Conservation (phyloP, 2,329 filamentous ascomycete genomes). For the Fusarium sp. region DNA sequence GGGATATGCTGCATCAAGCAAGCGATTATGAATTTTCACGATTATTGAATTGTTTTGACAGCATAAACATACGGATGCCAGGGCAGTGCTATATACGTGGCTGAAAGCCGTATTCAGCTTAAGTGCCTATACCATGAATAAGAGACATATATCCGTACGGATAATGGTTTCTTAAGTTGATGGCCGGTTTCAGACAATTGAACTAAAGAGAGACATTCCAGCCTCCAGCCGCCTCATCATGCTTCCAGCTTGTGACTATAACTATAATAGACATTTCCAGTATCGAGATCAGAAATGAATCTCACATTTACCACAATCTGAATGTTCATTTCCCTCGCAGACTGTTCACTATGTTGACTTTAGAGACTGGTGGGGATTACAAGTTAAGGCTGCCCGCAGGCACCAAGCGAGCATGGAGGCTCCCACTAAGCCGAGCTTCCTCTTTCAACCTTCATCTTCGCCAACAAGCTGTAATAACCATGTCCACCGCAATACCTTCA, state of each 20-base stretch:
- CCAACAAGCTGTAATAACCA: slow-evolving; percentile 43
- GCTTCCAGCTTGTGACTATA: not conserved
- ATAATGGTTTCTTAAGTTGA: slow-evolving; percentile 18
- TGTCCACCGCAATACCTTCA: slow-evolving; percentile 74
- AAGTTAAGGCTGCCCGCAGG: slow-evolving; percentile 21
- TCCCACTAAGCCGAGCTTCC: slow-evolving; percentile 30
- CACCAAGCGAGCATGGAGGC: slow-evolving; percentile 30
- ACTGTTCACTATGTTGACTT: slow-evolving; percentile 15
- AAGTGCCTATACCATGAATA: not conserved
- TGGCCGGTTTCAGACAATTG: slow-evolving; percentile 32
- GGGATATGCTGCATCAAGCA: slow-evolving; percentile 3
- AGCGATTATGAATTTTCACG: slow-evolving; percentile 9
- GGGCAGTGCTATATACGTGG: not conserved
- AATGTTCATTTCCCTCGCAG: not conserved
- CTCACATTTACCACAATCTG: not conserved
- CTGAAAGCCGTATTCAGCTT: not conserved
- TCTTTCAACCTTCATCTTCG: slow-evolving; percentile 28
- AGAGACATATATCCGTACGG: not conserved
- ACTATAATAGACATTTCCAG: not conserved
- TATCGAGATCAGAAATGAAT: not conserved
- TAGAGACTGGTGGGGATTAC: slow-evolving; percentile 27
- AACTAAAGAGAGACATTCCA: slow-evolving; percentile 35
- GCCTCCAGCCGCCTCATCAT: slow-evolving; percentile 25
- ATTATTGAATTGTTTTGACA: slow-evolving; percentile 8
- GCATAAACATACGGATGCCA: not conserved